Percentiles rank a stretch among this genome's conserved stretches.
Conservation (phyloP, 306 rosid genomes). For the Quercus suber region DNA sequence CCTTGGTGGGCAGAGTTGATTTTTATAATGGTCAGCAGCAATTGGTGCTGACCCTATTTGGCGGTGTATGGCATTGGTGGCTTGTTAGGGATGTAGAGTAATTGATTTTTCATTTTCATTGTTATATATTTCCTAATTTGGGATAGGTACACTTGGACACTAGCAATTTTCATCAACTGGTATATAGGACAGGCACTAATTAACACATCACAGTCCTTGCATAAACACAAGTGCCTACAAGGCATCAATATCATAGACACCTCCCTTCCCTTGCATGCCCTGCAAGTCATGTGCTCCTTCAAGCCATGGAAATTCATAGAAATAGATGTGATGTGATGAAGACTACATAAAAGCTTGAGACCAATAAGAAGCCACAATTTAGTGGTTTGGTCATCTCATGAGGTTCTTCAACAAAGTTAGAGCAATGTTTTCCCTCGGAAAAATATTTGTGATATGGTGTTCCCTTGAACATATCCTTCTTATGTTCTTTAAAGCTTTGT, state of each 20-base stretch:
- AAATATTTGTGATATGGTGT: neutral
- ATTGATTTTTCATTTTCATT: conserved; percentile 17
- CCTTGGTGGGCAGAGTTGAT: no score
- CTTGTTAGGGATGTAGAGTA: neutral
- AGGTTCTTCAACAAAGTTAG: neutral
- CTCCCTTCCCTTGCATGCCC: conserved; percentile 67
- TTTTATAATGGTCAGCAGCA: no score
- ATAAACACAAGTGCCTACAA: conserved; percentile 84
- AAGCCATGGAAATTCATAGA: conserved; percentile 27
- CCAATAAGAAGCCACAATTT: no score
- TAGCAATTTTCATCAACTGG: conserved; percentile 61
- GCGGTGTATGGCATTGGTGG: no score
- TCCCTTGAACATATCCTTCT: neutral
- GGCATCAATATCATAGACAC: conserved; percentile 86
- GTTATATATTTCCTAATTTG: conserved; percentile 32
- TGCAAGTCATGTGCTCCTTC: conserved; percentile 50
- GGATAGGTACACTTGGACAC: conserved; percentile 69
- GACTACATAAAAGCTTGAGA: no score
- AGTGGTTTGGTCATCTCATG: neutral
- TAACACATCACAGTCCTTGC: conserved; percentile 75
- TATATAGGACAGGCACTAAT: conserved; percentile 69
- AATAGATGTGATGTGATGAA: neutral
- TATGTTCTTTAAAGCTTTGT: neutral
- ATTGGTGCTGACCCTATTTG: no score
- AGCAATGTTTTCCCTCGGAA: neutral